phyloP scores from a whole-genome alignment of 306 rosid genomes.

The Rosa lucieae region DNA sequence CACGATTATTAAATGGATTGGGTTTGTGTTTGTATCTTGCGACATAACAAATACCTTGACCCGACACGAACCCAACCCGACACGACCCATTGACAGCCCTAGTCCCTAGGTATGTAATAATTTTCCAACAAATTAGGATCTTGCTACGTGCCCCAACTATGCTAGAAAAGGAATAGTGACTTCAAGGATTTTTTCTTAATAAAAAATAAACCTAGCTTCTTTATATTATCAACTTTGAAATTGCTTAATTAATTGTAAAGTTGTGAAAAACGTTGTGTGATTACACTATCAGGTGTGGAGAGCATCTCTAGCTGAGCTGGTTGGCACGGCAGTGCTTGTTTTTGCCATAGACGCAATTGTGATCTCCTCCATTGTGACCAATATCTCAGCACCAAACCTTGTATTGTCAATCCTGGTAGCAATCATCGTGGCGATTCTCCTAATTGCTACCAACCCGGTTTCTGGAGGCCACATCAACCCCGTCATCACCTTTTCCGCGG shows the following conservation, averaged over 20 bases:
- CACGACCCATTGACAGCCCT: no score
- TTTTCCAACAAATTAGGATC: not conserved
- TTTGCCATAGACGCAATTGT: conserved; percentile 41
- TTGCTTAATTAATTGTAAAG: not conserved
- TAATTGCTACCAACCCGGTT: conserved; percentile 32
- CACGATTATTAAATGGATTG: no score
- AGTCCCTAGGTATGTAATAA: not conserved
- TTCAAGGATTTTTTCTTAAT: not conserved
- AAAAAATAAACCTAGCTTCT: no score
- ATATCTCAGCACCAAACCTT: conserved; percentile 33
- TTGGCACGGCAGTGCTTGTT: conserved; percentile 37
- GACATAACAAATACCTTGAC: no score
- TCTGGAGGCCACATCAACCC: conserved; percentile 48
- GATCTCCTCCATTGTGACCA: conserved; percentile 37
- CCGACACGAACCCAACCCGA: no score
- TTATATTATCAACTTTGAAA: not conserved
- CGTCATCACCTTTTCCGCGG: conserved; percentile 25
- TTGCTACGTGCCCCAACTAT: not conserved
- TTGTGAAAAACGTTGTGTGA: not conserved
- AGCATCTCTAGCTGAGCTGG: conserved; percentile 39
- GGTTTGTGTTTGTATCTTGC: no score
- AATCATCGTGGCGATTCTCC: conserved; percentile 24
- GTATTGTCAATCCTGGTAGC: conserved; percentile 30
- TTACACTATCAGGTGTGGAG: conserved; percentile 34
- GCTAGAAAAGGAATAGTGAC: not conserved